These are phyloP conservation scores for Acrodontium crateriforme DNA, from an alignment of 2,329 filamentous ascomycete genomes.

Conservation along the genomic window DNA sequence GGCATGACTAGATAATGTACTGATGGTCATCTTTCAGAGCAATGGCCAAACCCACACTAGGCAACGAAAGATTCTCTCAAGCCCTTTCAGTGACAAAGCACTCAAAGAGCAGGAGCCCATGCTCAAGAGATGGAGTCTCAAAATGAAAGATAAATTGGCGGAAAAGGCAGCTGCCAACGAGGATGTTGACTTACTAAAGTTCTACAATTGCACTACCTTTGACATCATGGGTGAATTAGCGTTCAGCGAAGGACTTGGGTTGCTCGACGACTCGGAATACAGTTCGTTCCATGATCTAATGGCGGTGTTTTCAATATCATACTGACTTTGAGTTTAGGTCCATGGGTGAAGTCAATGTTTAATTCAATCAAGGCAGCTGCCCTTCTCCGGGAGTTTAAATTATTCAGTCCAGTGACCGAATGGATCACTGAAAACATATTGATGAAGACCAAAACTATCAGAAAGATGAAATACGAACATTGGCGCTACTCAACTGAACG, in stretches of 20 bases:
- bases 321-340: no score
- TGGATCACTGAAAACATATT: conserved; percentile 8
- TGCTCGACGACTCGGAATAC: conserved; percentile 16
- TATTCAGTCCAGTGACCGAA: conserved; percentile 3
- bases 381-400: conserved; percentile 6
- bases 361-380: conserved; percentile 9
- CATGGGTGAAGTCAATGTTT: conserved; percentile 18
- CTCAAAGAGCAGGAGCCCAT: conserved; percentile 19
- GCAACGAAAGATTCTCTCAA: conserved; percentile 14
- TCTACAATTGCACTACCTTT: conserved; percentile 13
- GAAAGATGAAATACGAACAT: conserved; percentile 8
- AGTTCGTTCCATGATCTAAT: neutral
- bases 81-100: conserved; percentile 18
- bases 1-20: no score
- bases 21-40: no score
- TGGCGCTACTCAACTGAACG: conserved; percentile 14
- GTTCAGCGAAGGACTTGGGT: conserved; percentile 17
- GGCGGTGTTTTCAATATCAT: no score
- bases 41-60: conserved; percentile 14
- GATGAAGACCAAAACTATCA: conserved; percentile 6
- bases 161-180: conserved; percentile 9
- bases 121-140: conserved; percentile 15
- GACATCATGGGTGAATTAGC: conserved; percentile 20
- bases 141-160: conserved; percentile 12
- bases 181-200: conserved; percentile 17